phyloP scores from a whole-genome alignment of 352 stramenopile species.

The Pythium biforme region DNA sequence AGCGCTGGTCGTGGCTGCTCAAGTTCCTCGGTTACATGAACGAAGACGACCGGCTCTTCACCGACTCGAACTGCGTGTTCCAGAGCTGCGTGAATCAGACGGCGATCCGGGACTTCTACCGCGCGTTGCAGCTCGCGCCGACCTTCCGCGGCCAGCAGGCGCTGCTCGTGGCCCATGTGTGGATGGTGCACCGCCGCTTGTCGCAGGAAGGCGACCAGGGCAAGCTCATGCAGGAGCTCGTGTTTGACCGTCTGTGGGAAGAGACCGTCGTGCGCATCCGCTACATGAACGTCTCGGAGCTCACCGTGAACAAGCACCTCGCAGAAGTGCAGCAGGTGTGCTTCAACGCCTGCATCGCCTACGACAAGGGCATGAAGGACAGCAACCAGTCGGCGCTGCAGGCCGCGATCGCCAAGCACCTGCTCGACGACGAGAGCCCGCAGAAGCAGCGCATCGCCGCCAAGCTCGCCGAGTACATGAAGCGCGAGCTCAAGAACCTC shows the following conservation, averaged over 20 bases:
- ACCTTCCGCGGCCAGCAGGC: constrained; percentile 93
- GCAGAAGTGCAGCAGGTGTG: constrained; percentile 94
- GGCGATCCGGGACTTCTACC: constrained; percentile 69
- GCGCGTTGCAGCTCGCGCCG: constrained; percentile 52
- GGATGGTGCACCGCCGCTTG: constrained; percentile 94
- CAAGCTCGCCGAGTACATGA: constrained; percentile 69
- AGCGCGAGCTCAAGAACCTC: constrained; percentile 77
- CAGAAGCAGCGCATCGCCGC: constrained; percentile 56
- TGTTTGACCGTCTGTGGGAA: constrained; percentile 97
- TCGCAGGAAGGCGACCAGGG: constrained; percentile 73
- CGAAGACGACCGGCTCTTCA: constrained; percentile 78
- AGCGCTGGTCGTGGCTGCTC: constrained; percentile 82
- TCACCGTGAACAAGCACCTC: constrained; percentile 96
- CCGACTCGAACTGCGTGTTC: constrained; percentile 69
- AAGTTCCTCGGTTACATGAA: constrained; percentile 87
- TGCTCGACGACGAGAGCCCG: constrained; percentile 70
- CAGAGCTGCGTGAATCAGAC: constrained; percentile 86
- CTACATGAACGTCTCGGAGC: constrained; percentile 90
- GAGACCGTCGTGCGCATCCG: constrained; percentile 94
- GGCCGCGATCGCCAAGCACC: constrained; percentile 62
- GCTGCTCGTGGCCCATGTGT: constrained; percentile 94
- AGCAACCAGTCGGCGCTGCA: constrained; percentile 45
- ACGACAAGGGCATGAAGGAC: constrained; percentile 88
- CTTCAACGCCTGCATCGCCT: constrained; percentile 94
- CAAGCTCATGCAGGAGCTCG: constrained; percentile 91